phyloP scores from a whole-genome alignment of 805 yeast genomes.

The Blastobotrys mokoenaii region DNA sequence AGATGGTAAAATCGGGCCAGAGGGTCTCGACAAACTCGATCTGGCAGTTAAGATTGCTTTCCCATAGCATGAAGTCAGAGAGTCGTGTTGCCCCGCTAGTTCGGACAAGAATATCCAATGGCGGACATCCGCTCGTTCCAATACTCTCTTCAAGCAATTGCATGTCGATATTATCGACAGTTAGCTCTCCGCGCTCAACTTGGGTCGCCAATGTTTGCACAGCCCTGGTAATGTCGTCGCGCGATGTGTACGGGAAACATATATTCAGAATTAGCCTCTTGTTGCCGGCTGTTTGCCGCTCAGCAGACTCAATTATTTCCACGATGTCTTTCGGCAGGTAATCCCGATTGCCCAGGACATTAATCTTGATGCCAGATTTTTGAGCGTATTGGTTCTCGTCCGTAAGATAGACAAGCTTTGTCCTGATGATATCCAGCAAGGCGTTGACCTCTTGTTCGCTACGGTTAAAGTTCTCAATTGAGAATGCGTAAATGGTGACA shows the following conservation, averaged over 20 bases:
- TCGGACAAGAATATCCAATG: slow-evolving; percentile 75
- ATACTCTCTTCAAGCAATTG: slow-evolving; percentile 44
- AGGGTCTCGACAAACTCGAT: slow-evolving; percentile 68
- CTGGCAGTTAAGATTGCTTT: slow-evolving; percentile 46
- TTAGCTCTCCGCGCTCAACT: slow-evolving; percentile 20
- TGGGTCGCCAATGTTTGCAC: slow-evolving; percentile 39
- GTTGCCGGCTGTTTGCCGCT: slow-evolving; percentile 52
- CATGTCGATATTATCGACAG: slow-evolving; percentile 36
- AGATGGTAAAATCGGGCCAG: slow-evolving; percentile 87
- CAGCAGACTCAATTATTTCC: slow-evolving; percentile 53
- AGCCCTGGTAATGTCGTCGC: slow-evolving; percentile 76
- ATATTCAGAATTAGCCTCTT: slow-evolving; percentile 27
- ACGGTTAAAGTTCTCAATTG: slow-evolving; percentile 90
- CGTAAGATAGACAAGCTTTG: slow-evolving; percentile 22
- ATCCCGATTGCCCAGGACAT: slow-evolving; percentile 64
- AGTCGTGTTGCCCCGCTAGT: slow-evolving; percentile 82
- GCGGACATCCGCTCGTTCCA: slow-evolving; percentile 65
- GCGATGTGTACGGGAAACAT: slow-evolving; percentile 91
- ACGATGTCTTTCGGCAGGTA: slow-evolving; percentile 65
- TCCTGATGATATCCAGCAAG: slow-evolving; percentile 45
- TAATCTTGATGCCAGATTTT: slow-evolving; percentile 28
- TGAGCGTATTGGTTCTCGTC: slow-evolving; percentile 9
- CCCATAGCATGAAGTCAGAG: slow-evolving; percentile 92
- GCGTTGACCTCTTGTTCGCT: slow-evolving; percentile 73
- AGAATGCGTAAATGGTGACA: slow-evolving; percentile 92